Evolutionary conservation across 192 early-diverging fungal genomes (phyloP).

Genomic region (Coemansia sp.): DNA sequence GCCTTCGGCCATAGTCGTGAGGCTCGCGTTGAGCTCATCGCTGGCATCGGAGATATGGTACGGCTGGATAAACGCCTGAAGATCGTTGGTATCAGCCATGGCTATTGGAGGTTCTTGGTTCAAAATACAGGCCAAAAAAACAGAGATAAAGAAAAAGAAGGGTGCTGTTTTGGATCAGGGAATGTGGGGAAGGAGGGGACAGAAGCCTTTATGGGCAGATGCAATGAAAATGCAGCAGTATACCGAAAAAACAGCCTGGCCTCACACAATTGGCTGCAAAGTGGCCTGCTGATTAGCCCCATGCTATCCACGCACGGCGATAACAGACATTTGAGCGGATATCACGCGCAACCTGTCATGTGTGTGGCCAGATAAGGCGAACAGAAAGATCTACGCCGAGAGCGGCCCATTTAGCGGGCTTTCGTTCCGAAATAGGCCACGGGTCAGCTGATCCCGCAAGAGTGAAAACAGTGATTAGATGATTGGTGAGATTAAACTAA

Average conservation of each 20-base stretch:
- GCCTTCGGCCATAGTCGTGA: conserved; percentile 53
- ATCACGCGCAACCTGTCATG: background rate
- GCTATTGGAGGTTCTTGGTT: conserved; percentile 17
- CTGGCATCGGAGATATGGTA: conserved; percentile 40
- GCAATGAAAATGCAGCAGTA: background rate
- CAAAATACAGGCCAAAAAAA: no score
- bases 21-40: conserved; percentile 55
- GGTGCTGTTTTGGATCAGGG: background rate
- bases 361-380: no score
- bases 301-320: background rate
- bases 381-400: no score
- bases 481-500: no score
- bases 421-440: no score
- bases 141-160: background rate
- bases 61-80: conserved; percentile 44
- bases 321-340: background rate
- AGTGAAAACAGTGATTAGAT: no score
- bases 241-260: no score
- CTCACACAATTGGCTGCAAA: background rate
- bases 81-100: conserved; percentile 54
- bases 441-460: no score
- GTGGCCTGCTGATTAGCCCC: background rate
- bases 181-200: background rate
- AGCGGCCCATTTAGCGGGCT: no score
- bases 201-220: background rate